Base-by-base conservation (phyloP, 345 rosid species). In the Salix brachista region DNA sequence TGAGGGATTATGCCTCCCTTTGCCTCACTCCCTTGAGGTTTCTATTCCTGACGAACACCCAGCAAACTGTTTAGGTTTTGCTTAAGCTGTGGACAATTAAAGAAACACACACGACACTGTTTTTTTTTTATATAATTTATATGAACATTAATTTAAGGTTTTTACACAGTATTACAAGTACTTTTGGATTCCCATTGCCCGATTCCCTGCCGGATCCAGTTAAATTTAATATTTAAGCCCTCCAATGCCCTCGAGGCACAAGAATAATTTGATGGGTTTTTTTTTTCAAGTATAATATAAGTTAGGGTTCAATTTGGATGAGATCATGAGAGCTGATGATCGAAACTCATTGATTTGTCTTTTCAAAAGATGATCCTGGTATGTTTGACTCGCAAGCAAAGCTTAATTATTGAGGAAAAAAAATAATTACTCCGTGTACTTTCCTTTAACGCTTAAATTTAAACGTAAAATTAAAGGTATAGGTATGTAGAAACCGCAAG, bases 11-110 rank as follows among this genome's bases (percentile, higher is more conserved):
- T 71, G 69, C 6, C 66, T 75, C 13, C 58, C 73, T 30, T n/a
- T 56, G 60, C 80, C 81, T 78, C 89, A 77, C 85, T 79, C 80
- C 77, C 86, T 77, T 69, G 80, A 67, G 84, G 82, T 48, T 80
- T 85, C 78, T 77, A 65, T 83, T 84, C 69, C 85, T 87, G 82
- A 82, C 79, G 81, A 80, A 32, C 70, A n/a, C 79, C 73, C 64
- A 68, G 62, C 56, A 39, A 54, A 42, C 4, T 36, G 23, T 37
- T 34, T 25, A 71, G 3, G 64, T 9, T 58, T 58, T 58, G 62
- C 28, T n/a, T 2, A 23, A 42, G 28, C 28, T 21, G 1, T 67
- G 23, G 42, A 26, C n/a, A 68, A 68, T 21, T 42, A 25, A 41
- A 69, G 21, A 23, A 25, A 71, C 19, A 50, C 8, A 10, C 11